Base-by-base conservation (phyloP, 495 filamentous ascomycete genomes). In the Xeromyces bisporus region DNA sequence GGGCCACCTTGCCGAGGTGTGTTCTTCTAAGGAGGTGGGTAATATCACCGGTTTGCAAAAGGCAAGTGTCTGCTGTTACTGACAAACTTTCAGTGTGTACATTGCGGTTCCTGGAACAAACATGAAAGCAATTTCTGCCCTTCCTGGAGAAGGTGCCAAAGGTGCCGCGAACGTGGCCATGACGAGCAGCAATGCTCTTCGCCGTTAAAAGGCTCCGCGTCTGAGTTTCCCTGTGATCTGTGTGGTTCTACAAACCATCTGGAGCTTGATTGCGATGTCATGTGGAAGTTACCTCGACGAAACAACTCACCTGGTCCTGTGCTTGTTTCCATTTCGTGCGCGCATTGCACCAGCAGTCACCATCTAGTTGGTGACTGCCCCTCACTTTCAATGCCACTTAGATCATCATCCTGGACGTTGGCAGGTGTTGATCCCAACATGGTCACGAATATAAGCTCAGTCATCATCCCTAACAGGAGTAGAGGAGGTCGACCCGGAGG, bases 291-390 rank as follows among this genome's bases (percentile, higher is more conserved):
- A 13, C 55, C 40, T 11, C 45, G 18, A 5, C 40, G 32, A 23
- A 42, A 43, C n/a, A 26, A 36, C 14, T 32, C 42, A 7, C 43
- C 44, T 14, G 34, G 35, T 9, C 40, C 47, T 7, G 40, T 58
- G 26, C 35, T 42, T 2, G 54, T 64, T 6, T 60, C 56, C 4
- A 45, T 67, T 18, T 64, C 53, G n/a, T 69, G 64, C 38, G 51
- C 61, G 24, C 50, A 60, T 33, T 69, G 65, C 40, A 45, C 50
- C 23, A 62, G 54, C 36, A 39, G 38, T 17, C 52, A 41, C 17
- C 65, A 69, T 42, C 42, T 69, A 1, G 43, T 60, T 2, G 65
- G 64, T 9, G 58, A 67, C 25, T 69, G 65, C 26, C 56, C 58
- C 1, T 45, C 41, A 8, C 51, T 51, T 5, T 24, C 29, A 11